Percentiles rank a stretch among this genome's conserved stretches.
Evolutionary conservation across 2,329 filamentous ascomycete genomes (phyloP).

Genomic region (Aulographum hederae): DNA sequence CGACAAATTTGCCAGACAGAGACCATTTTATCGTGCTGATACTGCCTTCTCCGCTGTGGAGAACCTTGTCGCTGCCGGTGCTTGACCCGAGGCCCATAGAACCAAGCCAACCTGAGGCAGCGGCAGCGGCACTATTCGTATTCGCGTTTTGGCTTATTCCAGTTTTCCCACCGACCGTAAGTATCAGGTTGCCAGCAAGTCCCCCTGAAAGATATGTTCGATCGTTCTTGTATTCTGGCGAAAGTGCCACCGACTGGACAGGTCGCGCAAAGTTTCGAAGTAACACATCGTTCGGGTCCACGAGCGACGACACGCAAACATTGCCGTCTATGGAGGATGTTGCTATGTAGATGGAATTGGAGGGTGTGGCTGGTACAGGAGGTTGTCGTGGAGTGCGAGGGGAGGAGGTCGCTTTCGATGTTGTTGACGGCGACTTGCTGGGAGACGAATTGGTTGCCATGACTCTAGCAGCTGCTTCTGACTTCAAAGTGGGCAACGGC

Average conservation of each 20-base stretch:
- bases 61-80: slow-evolving; percentile 64
- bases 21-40: slow-evolving; percentile 94
- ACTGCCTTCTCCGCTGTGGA: slow-evolving; percentile 82
- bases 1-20: slow-evolving; percentile 74
- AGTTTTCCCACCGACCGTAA: slow-evolving; percentile 64
- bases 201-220: slow-evolving; percentile 82
- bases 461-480: slow-evolving; percentile 6
- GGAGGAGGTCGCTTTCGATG: slow-evolving; percentile 23
- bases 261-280: slow-evolving; percentile 87
- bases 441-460: slow-evolving; percentile 16
- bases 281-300: slow-evolving; percentile 79
- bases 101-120: slow-evolving; percentile 80
- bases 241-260: slow-evolving; percentile 81
- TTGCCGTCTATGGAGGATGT: slow-evolving; percentile 93
- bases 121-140: slow-evolving; percentile 66
- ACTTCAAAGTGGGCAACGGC: slow-evolving; percentile 25
- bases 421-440: slow-evolving; percentile 14
- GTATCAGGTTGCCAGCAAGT: slow-evolving; percentile 66
- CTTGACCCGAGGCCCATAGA: slow-evolving; percentile 65
- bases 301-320: slow-evolving; percentile 73
- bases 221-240: slow-evolving; percentile 83
- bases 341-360: slow-evolving; percentile 83
- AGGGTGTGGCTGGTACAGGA: slow-evolving; percentile 52
- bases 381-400: slow-evolving; percentile 35
- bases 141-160: slow-evolving; percentile 72